Percentiles rank a stretch among this genome's conserved stretches.
phyloP scores from a whole-genome alignment of 2,329 filamentous ascomycete species.

The Penicillium freii region DNA sequence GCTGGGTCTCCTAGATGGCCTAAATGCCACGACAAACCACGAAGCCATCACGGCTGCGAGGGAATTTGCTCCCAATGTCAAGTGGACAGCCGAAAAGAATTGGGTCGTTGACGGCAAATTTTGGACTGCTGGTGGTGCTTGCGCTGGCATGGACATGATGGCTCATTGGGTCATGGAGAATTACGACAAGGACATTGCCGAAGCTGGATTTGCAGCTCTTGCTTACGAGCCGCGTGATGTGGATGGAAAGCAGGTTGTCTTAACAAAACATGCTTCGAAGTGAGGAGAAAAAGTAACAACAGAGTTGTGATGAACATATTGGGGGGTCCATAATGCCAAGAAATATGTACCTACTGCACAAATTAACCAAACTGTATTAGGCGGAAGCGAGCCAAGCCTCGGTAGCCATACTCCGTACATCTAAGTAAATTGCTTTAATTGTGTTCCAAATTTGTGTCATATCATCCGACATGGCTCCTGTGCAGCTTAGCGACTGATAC shows the following conservation, averaged over 20 bases:
- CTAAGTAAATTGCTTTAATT: neutral
- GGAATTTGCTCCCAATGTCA: neutral
- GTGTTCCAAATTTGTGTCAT: neutral
- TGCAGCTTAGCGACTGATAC: neutral
- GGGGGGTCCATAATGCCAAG: neutral
- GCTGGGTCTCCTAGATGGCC: neutral
- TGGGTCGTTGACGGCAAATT: conserved; percentile 1
- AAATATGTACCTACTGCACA: neutral
- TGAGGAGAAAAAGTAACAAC: neutral
- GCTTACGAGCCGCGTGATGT: neutral
- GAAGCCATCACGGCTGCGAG: neutral
- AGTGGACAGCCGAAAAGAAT: neutral
- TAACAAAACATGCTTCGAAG: neutral
- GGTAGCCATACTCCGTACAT: too few relatives aligned
- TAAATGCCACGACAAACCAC: neutral
- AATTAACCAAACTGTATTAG: neutral
- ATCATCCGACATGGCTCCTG: neutral
- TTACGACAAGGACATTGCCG: neutral
- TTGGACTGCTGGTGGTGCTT: neutral
- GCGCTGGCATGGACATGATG: conserved; percentile 1
- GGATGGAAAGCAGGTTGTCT: neutral
- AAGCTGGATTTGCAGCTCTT: neutral
- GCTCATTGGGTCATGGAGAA: conserved; percentile 1
- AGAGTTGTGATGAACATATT: neutral
- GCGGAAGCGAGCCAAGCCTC: neutral